phyloP scores from a whole-genome alignment of 495 filamentous ascomycete species.

The Penicillium maclennaniae region DNA sequence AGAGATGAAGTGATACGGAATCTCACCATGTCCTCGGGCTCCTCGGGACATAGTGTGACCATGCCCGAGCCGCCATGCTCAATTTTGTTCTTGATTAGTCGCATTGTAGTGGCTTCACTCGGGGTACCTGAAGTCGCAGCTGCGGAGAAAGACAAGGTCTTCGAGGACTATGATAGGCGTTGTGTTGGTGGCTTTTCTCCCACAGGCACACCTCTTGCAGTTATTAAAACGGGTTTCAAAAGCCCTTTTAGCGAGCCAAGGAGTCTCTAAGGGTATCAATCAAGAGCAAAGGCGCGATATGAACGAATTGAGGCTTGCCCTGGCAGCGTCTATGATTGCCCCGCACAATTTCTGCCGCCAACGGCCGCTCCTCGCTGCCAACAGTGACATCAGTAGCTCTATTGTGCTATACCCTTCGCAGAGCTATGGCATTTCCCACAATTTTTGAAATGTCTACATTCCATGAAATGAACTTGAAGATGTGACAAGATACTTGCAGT shows the following conservation, averaged over 20 bases:
- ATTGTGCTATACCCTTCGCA: neutral
- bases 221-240: neutral
- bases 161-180: neutral
- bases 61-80: slow-evolving; percentile 72
- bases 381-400: neutral
- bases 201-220: neutral
- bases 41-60: slow-evolving; percentile 79
- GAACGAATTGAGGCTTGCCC: neutral
- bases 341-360: slow-evolving; percentile 2
- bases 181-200: neutral
- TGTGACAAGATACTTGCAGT: neutral
- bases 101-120: slow-evolving; percentile 44
- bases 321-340: neutral
- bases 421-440: neutral
- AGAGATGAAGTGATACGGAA: slow-evolving; percentile 1
- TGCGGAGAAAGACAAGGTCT: neutral
- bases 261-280: neutral
- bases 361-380: neutral
- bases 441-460: neutral
- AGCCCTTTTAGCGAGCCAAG: neutral
- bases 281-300: neutral
- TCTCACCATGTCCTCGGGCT: slow-evolving; percentile 91
- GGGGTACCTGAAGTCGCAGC: neutral
- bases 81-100: slow-evolving; percentile 68
- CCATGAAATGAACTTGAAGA: neutral